phyloP scores from a whole-genome alignment of 129 eudicot species.

The Glebionis coronaria region DNA sequence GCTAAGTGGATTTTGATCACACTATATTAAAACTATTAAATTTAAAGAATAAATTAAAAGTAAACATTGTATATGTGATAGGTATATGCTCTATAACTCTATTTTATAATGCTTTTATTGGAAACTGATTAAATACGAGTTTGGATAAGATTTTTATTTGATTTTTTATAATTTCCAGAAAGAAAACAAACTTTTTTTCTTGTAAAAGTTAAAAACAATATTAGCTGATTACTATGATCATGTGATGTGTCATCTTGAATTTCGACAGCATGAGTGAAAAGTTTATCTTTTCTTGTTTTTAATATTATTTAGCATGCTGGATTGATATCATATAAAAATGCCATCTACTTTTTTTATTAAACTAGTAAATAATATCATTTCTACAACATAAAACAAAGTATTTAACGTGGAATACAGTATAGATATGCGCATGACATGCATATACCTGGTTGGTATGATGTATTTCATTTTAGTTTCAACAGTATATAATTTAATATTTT shows the following conservation, averaged over 20 bases:
- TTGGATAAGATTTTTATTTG: conserved; percentile 28
- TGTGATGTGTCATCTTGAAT: conserved; percentile 31
- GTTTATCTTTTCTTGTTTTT: neutral
- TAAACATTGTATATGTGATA: too few relatives aligned
- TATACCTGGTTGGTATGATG: too few relatives aligned
- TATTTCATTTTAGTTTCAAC: too few relatives aligned
- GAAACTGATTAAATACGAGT: conserved; percentile 9
- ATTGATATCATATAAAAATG: neutral
- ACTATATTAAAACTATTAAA: too few relatives aligned
- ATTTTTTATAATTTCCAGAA: neutral
- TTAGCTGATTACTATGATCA: conserved; percentile 13
- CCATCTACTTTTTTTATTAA: neutral
- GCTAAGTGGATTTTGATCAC: conserved; percentile 17
- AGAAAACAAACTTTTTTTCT: conserved; percentile 5
- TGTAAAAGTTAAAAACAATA: conserved; percentile 2
- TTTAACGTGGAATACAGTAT: too few relatives aligned
- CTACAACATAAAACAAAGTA: neutral
- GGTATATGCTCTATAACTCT: too few relatives aligned
- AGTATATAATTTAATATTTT: too few relatives aligned
- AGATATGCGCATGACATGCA: too few relatives aligned
- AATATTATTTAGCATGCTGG: neutral
- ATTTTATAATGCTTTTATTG: neutral
- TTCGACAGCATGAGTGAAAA: conserved; percentile 13
- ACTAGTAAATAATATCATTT: too few relatives aligned
- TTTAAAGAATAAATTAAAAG: too few relatives aligned